phyloP scores from a whole-genome alignment of 805 yeast species.

The Yamadazyma sp. region DNA sequence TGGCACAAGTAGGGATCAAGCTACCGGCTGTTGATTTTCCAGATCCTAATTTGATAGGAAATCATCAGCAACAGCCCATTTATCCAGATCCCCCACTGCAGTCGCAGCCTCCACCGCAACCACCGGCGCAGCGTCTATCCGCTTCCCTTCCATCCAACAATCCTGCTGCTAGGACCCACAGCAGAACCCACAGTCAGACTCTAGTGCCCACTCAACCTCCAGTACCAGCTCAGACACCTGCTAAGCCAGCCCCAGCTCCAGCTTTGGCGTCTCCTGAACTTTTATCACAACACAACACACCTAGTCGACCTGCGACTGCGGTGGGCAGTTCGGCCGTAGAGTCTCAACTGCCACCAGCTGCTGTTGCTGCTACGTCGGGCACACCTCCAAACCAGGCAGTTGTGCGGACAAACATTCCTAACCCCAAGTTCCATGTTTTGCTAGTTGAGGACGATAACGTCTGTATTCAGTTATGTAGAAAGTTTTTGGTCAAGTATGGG shows the following conservation, averaged over 20 bases:
- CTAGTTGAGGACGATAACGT: constrained; percentile 80
- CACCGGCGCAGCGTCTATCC: not conserved
- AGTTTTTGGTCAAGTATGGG: constrained; percentile 82
- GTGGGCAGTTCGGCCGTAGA: not conserved
- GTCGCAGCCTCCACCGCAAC: not conserved
- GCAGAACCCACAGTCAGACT: constrained; percentile 3
- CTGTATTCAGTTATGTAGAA: constrained; percentile 78
- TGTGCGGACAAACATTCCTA: constrained; percentile 26
- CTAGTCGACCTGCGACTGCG: not conserved
- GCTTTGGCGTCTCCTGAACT: constrained; percentile 1
- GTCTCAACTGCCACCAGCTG: constrained; percentile 8
- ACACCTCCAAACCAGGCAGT: constrained; percentile 9
- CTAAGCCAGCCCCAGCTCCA: not conserved
- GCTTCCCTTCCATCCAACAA: not conserved
- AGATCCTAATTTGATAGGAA: constrained; percentile 22
- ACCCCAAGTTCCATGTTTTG: constrained; percentile 64
- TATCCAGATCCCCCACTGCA: not conserved
- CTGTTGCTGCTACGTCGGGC: constrained; percentile 7
- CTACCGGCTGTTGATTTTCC: constrained; percentile 66
- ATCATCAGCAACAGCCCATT: not conserved
- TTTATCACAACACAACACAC: constrained; percentile 1
- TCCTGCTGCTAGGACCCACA: constrained; percentile 1
- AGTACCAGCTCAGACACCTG: not conserved
- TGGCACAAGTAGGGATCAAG: constrained; percentile 61
- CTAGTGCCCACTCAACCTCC: not conserved